Evolutionary conservation across 192 early-diverging fungal species (phyloP), one percentile per base, ranked within the genome.

Genomic region (Mortierella hygrophila): DNA sequence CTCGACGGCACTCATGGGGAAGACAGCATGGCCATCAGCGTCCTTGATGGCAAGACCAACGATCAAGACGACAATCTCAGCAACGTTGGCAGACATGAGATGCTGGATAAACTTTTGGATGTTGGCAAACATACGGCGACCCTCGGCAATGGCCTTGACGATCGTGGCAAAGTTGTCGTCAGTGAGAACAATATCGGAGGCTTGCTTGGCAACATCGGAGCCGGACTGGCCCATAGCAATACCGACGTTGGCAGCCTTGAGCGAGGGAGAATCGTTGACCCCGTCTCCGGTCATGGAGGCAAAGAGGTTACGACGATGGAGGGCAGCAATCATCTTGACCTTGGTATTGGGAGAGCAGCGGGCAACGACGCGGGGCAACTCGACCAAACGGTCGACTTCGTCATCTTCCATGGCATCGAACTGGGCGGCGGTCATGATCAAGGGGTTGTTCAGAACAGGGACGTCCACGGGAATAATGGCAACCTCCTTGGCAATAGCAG

Each of bases 321-420:
- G 89, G 3, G 97, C 96, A 81, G 94, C 92, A 68, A 99, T 97
- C 91, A 99, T 97, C 89, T 99, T 99, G 81, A 98, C 93, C 88
- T 99, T 99, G 86, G 97, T 98, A 81, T 98, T 97, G 20, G 98
- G 98, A 72, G 96, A 94, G 90, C 97, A 97, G 71, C 98, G 94
- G 1, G 98, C 97, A 93, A 99, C 96, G 26, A 99, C 97, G 16
- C 94, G 90, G 46, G 98, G 97, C 46, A 97, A 94, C 38, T 96
- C 93, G 3, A 79, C 88, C 40, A 97, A 87, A 16, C 89, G 89
- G 21, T 95, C 94, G 49, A 98, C 90, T 20, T 95, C 91, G 16
- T 96, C 94, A 70, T 97, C 96, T 0, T 94, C 91, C 74, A 98
- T 73, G n/a, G 93, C 80, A 83, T 99, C 97, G 63, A 99, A 93